Evolutionary conservation across 2,329 filamentous ascomycete species (phyloP).

Genomic region (Pyrenophora teres): DNA sequence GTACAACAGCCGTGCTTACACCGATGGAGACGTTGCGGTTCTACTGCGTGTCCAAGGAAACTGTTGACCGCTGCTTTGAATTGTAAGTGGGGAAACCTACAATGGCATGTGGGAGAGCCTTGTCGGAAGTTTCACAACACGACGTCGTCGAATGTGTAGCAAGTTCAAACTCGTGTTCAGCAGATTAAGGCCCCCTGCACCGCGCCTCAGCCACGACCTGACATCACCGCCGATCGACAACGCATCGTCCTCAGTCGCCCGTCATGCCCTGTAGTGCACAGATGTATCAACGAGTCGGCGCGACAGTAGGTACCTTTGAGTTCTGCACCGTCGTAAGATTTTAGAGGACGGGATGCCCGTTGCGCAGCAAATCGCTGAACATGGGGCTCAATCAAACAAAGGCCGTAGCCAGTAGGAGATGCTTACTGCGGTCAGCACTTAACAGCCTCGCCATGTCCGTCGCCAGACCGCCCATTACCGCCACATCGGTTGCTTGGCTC

Average conservation of each 20-base stretch:
- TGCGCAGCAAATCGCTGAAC: neutral
- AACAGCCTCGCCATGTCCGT: slow-evolving; percentile 22
- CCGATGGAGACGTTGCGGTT: neutral
- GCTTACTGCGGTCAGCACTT: slow-evolving; percentile 22
- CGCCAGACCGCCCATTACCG: slow-evolving; percentile 17
- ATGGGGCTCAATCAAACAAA: neutral
- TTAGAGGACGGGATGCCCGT: slow-evolving; percentile 4
- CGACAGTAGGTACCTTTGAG: neutral
- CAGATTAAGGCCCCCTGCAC: slow-evolving; percentile 4
- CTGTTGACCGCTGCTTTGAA: neutral
- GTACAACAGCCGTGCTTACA: slow-evolving; percentile 5
- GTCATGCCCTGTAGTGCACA: slow-evolving; percentile 16
- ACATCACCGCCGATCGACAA: slow-evolving; percentile 14
- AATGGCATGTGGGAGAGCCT: neutral
- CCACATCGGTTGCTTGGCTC: slow-evolving; percentile 13
- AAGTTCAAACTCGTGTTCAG: slow-evolving; percentile 1
- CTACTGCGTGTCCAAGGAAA: neutral
- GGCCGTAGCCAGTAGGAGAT: slow-evolving; percentile 13
- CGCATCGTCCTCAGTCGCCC: slow-evolving; percentile 10
- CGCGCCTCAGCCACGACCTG: slow-evolving; percentile 12
- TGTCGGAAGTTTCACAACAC: neutral
- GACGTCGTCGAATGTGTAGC: slow-evolving; percentile 1
- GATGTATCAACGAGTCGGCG: slow-evolving; percentile 3
- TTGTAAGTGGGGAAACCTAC: neutral
- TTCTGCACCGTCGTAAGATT: slow-evolving; percentile 1